Evolutionary conservation across 768 basidiomycete genomes (phyloP), one percentile per base, ranked within the genome.

Genomic region (Hygrophoropsis aurantiaca): DNA sequence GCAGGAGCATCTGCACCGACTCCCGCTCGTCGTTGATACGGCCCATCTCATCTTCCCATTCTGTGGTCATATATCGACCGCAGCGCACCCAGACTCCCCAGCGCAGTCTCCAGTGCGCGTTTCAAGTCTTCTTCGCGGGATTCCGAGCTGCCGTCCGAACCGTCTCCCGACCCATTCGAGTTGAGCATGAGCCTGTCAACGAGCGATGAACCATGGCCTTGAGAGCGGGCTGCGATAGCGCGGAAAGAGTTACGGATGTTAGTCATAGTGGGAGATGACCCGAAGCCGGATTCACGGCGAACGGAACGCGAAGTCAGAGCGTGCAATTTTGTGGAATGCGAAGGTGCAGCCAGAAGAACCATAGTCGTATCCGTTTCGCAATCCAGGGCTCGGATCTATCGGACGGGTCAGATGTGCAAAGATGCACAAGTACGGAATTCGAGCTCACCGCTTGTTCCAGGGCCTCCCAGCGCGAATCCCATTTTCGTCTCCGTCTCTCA

Each of bases 281-380:
- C 43, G 10, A 84, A 61, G 3, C 60, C 50, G 0, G 75, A 58
- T 35, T 82, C 76, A 13, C 87, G 77, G 18, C 85, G 81, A 40
- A 90, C 76, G 1, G 84, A 77, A 8, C 89, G 81, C 20, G 87
- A 90, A 3, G 77, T 79, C 20, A 87, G 61, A 3, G 79, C 61
- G 52, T 87, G 78, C 5, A 87, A 58, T 55, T 84, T 85, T 13
- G 78, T 81, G 11, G 82, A 74, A 58, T 90, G 87, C 2, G 87
- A 81, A 0, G 88, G 89, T 0, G 87, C 78, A 4, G 87, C 87
- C 21, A 91, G 68, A 0, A 91, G 66, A 20, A 90, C 65, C 70
- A 91, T 75, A 0, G 86, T 90, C 9, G 87, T 75, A 54, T 90
- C 89, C 3, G 89, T 91, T 62, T 90, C 85, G 36, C 86, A 76